Evolutionary conservation across 139 green algal species (phyloP), one percentile per base, ranked within the genome.

Genomic region (Auxenochlorella pyrenoidosa): DNA sequence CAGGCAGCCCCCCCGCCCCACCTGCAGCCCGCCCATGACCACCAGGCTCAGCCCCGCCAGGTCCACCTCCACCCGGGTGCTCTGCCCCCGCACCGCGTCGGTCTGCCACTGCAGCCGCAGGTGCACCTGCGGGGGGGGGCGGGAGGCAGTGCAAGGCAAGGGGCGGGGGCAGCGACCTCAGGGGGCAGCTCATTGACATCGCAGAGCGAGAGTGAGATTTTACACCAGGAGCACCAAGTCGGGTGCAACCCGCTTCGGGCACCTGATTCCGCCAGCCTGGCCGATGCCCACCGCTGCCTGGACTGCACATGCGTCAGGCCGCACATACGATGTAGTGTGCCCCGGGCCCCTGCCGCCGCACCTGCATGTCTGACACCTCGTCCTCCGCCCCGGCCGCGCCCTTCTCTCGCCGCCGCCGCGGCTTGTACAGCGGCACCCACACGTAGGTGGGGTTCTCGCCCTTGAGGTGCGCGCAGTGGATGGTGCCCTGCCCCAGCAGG

Each of bases 361-460:
- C 84, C 88, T 91, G 88, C 79, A 91, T 79, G 60, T 91, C 88
- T 1, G 85, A 79, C 32, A 77, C 34, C 47, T 71, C 87, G 28
- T 58, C 58, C 58, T 82, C 90, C 79, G 77, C 34, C 75, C 77
- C 36, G 54, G 59, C 26, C 44, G 38, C 32, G 22, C n/a, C 54
- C 38, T 75, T 68, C 75, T 71, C 73, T 2, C 82, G 41, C 41
- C 40, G 58, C 40, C 60, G 47, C 60, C 88, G 71, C 5, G 26
- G 70, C 77, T 75, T 83, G 32, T 36, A 41, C 73, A 96, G 87
- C 15, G 94, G 91, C 59, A 98, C 84, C 95, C 95, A 97, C 83
- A 97, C 89, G 79, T 96, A 98, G 15, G 93, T 34, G 1, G 95
- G 95, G 41, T 91, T 88, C 28, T 92, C 90, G 1, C 91, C 90